These are phyloP conservation scores for Oropetium thomaeum DNA, from an alignment of 176 grass and related monocot species.

Conservation along the genomic window DNA sequence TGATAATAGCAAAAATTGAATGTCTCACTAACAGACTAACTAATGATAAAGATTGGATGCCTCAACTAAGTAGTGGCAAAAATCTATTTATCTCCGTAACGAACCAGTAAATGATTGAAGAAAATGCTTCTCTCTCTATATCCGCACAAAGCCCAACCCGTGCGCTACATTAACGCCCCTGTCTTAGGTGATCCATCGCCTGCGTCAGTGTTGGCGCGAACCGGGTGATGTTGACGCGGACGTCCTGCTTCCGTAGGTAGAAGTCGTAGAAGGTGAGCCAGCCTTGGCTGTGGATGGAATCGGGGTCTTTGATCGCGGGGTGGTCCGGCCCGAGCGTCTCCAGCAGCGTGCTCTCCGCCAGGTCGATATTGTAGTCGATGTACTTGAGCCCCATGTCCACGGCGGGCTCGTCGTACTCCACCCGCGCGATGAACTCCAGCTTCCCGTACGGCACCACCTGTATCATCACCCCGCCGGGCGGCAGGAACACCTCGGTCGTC, in stretches of 20 bases:
- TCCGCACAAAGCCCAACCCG: too few species aligned
- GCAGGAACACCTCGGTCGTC: slow-evolving; percentile 85
- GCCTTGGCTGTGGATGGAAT: slow-evolving; percentile 45
- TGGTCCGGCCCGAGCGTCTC: slow-evolving; percentile 61
- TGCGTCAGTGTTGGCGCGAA: not conserved
- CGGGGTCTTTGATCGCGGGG: slow-evolving; percentile 63
- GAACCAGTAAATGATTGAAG: too few species aligned
- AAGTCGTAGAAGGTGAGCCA: slow-evolving; percentile 68
- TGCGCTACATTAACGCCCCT: too few species aligned
- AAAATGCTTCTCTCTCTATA: too few species aligned
- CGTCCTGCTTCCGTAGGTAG: slow-evolving; percentile 78
- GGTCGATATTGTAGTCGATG: slow-evolving; percentile 58
- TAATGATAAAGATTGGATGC: too few species aligned
- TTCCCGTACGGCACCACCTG: slow-evolving; percentile 80
- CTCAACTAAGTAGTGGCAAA: too few species aligned
- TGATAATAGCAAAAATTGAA: too few species aligned
- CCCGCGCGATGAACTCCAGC: slow-evolving; percentile 36
- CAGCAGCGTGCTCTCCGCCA: slow-evolving; percentile 78
- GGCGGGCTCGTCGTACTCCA: slow-evolving; percentile 44
- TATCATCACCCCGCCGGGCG: slow-evolving; percentile 55
- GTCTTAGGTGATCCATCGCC: slow-evolving; percentile 30
- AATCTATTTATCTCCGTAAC: too few species aligned
- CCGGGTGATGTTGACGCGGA: slow-evolving; percentile 31
- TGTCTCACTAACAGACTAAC: too few species aligned
- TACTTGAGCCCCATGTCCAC: slow-evolving; percentile 68